Evolutionary conservation across 495 filamentous ascomycete genomes (phyloP), one percentile per base, ranked within the genome.

Genomic region (Cudoniella acicularis): DNA sequence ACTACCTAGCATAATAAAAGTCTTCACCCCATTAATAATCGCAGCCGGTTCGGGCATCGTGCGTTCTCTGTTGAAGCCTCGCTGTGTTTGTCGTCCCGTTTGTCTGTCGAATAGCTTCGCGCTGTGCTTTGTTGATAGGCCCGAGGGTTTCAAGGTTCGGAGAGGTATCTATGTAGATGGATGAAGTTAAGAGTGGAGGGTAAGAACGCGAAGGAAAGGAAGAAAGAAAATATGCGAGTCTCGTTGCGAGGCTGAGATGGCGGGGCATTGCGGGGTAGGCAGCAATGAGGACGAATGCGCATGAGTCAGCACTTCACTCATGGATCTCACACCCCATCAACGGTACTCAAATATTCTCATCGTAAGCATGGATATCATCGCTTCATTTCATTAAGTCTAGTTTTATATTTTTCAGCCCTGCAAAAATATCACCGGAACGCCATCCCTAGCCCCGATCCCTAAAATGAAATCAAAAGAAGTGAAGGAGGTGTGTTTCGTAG

Each of bases 1-100:
- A n/a, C n/a, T 61, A 64, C 64, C 64, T n/a, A 67, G 60, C 20
- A 67, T 54, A 1, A 60, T 64, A 51, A 67, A 63, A 23, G 57
- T 61, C 52, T 67, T 67, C 24, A 58, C 64, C n/a, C 64, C 64
- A 26, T 67, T 58, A 21, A 51, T 59, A 26, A 56, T 49, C 30
- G 42, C 18, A 2, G 41, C 64, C 20, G 61, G 61, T 18, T 52
- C 50, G 18, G 64, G 52, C 64, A 66, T 63, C 24, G 49, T 63
- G 54, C 26, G 21, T 36, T 18, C 2, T 51, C 2, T 21, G 17
- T 52, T 51, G 46, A 10, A 26, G n/a, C n/a, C n/a, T n/a, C n/a
- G n/a, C n/a, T n/a, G n/a, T n/a, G n/a, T n/a, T n/a, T n/a, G n/a
- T n/a, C n/a, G n/a, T n/a, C n/a, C n/a, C n/a, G n/a, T n/a, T n/a